Evolutionary conservation across 116 monocot genomes (phyloP).

Genomic region (Papilionanthe hybrid): DNA sequence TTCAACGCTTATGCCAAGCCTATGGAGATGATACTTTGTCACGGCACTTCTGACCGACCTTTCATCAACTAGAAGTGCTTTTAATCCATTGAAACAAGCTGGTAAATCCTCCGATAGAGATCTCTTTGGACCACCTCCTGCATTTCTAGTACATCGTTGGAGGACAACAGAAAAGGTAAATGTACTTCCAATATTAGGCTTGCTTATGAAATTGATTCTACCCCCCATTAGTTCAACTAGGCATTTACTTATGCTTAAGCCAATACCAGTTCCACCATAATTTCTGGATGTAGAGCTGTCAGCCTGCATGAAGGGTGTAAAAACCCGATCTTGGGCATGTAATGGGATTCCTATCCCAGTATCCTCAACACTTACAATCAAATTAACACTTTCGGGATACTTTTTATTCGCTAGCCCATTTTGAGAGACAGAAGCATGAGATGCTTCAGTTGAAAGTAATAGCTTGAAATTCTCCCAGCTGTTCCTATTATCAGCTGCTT

Average conservation of each 20-base stretch:
- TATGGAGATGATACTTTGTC: constrained; percentile 79
- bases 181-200: constrained; percentile 81
- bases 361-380: constrained; percentile 82
- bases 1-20: constrained; percentile 73
- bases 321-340: constrained; percentile 81
- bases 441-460: constrained; percentile 34
- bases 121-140: constrained; percentile 33
- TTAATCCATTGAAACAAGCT: constrained; percentile 57
- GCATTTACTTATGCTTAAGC: constrained; percentile 94
- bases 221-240: constrained; percentile 95
- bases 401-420: constrained; percentile 15
- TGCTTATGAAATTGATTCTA: constrained; percentile 69
- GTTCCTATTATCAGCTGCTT: constrained; percentile 79
- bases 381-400: constrained; percentile 32
- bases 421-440: constrained; percentile 7
- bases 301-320: constrained; percentile 97
- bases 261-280: constrained; percentile 98
- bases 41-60: constrained; percentile 72
- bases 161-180: constrained; percentile 84
- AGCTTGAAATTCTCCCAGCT: constrained; percentile 79
- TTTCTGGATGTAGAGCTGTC: constrained; percentile 96
- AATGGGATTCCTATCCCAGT: constrained; percentile 91
- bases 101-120: constrained; percentile 46
- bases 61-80: constrained; percentile 59
- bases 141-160: constrained; percentile 21